Conservation (phyloP, 352 stramenopile species). For the Plasmopara halstedii region DNA sequence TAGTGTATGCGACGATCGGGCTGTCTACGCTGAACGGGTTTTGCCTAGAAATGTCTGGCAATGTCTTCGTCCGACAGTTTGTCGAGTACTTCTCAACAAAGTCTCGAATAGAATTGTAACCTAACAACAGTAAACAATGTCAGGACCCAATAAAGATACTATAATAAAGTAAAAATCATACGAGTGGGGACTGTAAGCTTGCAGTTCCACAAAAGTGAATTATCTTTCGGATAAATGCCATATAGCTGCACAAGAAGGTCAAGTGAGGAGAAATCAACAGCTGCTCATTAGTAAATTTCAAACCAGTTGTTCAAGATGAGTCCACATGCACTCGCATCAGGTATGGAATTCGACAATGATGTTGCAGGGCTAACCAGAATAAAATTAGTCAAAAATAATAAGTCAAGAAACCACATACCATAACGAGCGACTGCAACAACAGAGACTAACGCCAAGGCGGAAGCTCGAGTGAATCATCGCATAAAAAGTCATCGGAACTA, state of each 20-base stretch:
- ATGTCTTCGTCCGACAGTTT: background rate
- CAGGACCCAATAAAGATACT: background rate
- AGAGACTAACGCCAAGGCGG: slow-evolving; percentile 12
- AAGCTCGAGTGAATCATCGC: slow-evolving; percentile 15
- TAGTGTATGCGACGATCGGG: too few relatives aligned
- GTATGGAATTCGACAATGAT: background rate
- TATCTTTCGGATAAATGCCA: slow-evolving; percentile 25
- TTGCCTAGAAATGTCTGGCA: slow-evolving; percentile 3
- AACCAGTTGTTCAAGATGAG: slow-evolving; percentile 24
- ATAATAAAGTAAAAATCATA: slow-evolving; percentile 6
- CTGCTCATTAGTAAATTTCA: background rate
- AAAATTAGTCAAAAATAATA: background rate
- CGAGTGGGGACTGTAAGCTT: slow-evolving; percentile 8
- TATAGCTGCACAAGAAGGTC: slow-evolving; percentile 11
- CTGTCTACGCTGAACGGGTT: background rate
- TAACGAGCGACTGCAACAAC: slow-evolving; percentile 20
- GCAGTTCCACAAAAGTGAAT: slow-evolving; percentile 19
- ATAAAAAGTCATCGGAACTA: slow-evolving; percentile 2
- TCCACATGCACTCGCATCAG: slow-evolving; percentile 5
- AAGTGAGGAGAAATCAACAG: background rate
- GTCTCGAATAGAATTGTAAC: slow-evolving; percentile 1
- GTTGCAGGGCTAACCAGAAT: slow-evolving; percentile 10
- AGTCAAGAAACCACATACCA: slow-evolving; percentile 9
- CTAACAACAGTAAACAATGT: background rate
- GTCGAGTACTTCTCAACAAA: background rate